These are phyloP conservation scores for Phytophthora colocasiae DNA, from an alignment of 352 stramenopile species.

Conservation along the genomic window DNA sequence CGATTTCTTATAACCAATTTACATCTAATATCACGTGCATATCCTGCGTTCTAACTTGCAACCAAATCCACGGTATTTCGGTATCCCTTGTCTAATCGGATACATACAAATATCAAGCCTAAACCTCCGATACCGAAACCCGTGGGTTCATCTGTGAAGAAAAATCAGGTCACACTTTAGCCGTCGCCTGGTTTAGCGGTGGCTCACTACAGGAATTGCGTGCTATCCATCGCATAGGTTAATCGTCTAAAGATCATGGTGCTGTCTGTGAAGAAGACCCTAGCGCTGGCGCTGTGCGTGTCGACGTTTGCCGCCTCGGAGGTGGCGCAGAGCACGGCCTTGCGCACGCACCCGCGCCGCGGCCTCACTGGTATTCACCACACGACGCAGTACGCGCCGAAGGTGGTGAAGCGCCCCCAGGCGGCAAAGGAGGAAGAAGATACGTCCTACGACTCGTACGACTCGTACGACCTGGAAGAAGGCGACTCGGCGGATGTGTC, in stretches of 20 bases:
- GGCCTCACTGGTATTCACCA: conserved; percentile 40
- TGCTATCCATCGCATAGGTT: conserved; percentile 11
- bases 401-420: conserved; percentile 35
- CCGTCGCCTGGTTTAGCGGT: conserved; percentile 1
- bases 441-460: conserved; percentile 27
- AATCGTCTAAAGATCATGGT: conserved; percentile 33
- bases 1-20: not conserved
- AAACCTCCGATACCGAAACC: conserved; percentile 4
- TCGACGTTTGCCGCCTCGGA: conserved; percentile 34
- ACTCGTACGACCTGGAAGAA: conserved; percentile 29
- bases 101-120: conserved; percentile 15
- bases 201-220: conserved; percentile 28
- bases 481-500: conserved; percentile 29
- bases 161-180: not conserved
- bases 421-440: conserved; percentile 20
- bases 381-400: conserved; percentile 38
- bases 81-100: conserved; percentile 14
- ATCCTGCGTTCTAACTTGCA: not conserved
- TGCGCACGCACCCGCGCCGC: conserved; percentile 32
- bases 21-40: not conserved
- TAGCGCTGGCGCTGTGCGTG: conserved; percentile 40
- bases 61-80: not conserved
- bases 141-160: conserved; percentile 28
- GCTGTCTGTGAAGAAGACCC: conserved; percentile 46
- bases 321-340: conserved; percentile 24